phyloP scores from a whole-genome alignment of 2,329 filamentous ascomycete species.

The Stagonosporopsis tanaceti region DNA sequence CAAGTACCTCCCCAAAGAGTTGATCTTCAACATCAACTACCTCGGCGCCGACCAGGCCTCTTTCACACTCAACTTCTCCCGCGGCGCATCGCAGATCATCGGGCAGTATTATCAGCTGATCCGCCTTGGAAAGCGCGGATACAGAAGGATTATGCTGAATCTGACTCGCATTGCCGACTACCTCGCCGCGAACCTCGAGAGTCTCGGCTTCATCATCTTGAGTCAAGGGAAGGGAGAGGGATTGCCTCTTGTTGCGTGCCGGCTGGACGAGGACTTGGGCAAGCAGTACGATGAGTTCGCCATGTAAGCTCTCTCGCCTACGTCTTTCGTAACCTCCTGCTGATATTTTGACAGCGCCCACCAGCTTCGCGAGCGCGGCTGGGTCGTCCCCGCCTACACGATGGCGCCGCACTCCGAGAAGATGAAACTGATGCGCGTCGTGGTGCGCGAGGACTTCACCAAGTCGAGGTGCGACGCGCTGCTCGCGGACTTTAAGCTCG shows the following conservation, averaged over 20 bases:
- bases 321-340: not conserved
- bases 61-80: slow-evolving; percentile 97
- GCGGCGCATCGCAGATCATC: slow-evolving; percentile 92
- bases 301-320: slow-evolving; percentile 40
- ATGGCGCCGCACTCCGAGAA: slow-evolving; percentile 89
- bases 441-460: slow-evolving; percentile 92
- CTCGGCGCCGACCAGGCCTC: slow-evolving; percentile 93
- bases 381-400: slow-evolving; percentile 95
- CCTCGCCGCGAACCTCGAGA: slow-evolving; percentile 74
- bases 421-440: slow-evolving; percentile 90
- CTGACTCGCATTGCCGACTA: slow-evolving; percentile 90
- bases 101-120: slow-evolving; percentile 98
- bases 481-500: slow-evolving; percentile 79
- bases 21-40: slow-evolving; percentile 99
- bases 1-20: slow-evolving; percentile 75
- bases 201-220: slow-evolving; percentile 87
- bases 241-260: slow-evolving; percentile 89
- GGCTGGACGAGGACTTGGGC: slow-evolving; percentile 66
- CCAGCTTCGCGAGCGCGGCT: slow-evolving; percentile 83
- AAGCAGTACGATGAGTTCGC: slow-evolving; percentile 65
- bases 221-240: slow-evolving; percentile 79
- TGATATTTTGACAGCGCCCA: slow-evolving; percentile 64
- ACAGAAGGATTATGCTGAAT: slow-evolving; percentile 92
- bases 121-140: slow-evolving; percentile 90
- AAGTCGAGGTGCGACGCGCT: slow-evolving; percentile 81